phyloP scores from a whole-genome alignment of 306 rosid species.

The Vigna trinervia region DNA sequence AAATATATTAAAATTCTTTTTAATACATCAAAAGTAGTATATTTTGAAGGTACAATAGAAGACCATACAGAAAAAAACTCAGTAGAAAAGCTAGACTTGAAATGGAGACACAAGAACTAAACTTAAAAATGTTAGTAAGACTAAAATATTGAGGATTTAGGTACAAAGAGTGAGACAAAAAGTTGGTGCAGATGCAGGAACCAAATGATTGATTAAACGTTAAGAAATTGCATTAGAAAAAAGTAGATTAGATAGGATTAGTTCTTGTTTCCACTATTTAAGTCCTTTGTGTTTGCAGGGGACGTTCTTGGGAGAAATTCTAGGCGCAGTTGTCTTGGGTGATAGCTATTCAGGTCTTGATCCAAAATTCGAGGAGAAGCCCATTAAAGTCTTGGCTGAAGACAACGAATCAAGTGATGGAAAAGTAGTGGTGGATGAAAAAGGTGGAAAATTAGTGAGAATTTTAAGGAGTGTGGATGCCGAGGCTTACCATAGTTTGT shows the following conservation, averaged over 20 bases:
- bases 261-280: not conserved
- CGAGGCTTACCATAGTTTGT: constrained; percentile 50
- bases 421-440: constrained; percentile 53
- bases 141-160: too few relatives aligned
- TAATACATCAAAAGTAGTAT: too few relatives aligned
- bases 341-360: constrained; percentile 48
- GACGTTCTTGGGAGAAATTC: constrained; percentile 75
- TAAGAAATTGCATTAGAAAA: too few relatives aligned
- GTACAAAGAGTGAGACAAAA: too few relatives aligned
- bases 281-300: constrained; percentile 54
- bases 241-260: not conserved
- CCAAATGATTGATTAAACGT: too few relatives aligned
- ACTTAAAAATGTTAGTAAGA: too few relatives aligned
- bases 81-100: too few relatives aligned
- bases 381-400: constrained; percentile 59
- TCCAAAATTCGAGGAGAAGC: constrained; percentile 52
- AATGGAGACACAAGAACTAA: too few relatives aligned
- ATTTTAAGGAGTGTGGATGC: constrained; percentile 58
- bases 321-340: constrained; percentile 69
- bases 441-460: constrained; percentile 63
- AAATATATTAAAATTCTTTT: too few relatives aligned
- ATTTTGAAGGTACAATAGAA: too few relatives aligned
- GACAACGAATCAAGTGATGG: constrained; percentile 81
- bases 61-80: too few relatives aligned
- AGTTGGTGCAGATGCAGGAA: too few relatives aligned